Conservation (phyloP, 257 asterid genomes). For the Solanum ahanhuiri region DNA sequence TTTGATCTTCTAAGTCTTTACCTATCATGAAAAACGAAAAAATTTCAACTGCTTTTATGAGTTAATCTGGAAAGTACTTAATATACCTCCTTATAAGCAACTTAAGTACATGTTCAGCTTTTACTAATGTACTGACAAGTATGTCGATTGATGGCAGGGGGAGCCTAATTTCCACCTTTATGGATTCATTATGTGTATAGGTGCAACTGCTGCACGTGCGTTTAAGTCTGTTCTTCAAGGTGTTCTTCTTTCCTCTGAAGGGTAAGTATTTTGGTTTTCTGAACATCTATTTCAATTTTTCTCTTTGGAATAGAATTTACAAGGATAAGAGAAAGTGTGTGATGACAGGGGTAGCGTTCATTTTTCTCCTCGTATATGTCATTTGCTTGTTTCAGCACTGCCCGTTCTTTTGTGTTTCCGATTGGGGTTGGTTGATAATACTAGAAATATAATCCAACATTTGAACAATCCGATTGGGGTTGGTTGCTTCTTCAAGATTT, state of each 20-base stretch:
- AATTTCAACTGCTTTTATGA: neutral
- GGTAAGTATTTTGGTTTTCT: slow-evolving; percentile 28
- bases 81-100: neutral
- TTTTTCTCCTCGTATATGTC: neutral
- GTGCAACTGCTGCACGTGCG: slow-evolving; percentile 99
- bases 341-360: neutral
- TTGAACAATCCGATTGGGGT: neutral
- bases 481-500: neutral
- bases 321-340: neutral
- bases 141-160: slow-evolving; percentile 45
- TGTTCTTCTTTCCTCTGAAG: slow-evolving; percentile 84
- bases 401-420: neutral
- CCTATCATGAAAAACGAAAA: neutral
- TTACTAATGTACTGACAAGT: neutral
- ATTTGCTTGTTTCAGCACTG: neutral
- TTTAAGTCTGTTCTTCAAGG: slow-evolving; percentile 97
- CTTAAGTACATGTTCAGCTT: neutral
- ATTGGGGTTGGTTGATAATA: neutral
- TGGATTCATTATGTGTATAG: slow-evolving; percentile 84
- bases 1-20: neutral
- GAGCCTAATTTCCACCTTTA: slow-evolving; percentile 87
- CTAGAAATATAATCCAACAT: neutral
- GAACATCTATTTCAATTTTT: neutral
- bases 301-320: neutral
- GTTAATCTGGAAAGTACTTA: neutral